A percentile compares a stretch with the other conserved stretches of the same genome.
phyloP scores from a whole-genome alignment of 306 rosid genomes.

The Cucumis melo region DNA sequence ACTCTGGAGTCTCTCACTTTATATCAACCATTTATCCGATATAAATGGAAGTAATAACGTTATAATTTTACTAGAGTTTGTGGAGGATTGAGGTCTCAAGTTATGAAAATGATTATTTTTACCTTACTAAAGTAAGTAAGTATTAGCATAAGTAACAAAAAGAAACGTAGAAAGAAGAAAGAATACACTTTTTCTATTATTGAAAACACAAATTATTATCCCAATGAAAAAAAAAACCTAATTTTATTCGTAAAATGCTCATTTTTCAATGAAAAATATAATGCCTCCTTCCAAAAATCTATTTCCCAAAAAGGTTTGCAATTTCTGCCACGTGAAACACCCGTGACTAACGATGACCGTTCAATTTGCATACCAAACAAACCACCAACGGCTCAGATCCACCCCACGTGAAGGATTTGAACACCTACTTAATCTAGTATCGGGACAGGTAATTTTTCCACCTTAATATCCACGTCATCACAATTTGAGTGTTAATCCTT shows the following conservation, averaged over 20 bases:
- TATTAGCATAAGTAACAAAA: neutral
- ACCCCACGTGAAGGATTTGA: conserved; percentile 10
- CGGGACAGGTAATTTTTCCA: neutral
- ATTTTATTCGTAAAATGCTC: neutral
- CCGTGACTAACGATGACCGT: neutral
- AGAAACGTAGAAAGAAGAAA: neutral
- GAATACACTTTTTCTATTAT: neutral
- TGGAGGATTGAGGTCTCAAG: too few relatives aligned
- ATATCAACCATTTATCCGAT: too few relatives aligned
- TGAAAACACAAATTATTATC: neutral
- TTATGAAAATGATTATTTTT: too few relatives aligned
- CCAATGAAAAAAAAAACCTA: neutral
- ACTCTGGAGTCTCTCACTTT: too few relatives aligned
- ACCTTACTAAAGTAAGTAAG: too few relatives aligned
- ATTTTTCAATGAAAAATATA: neutral
- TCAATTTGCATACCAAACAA: neutral
- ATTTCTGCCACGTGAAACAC: neutral
- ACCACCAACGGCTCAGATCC: neutral
- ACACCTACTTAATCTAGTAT: neutral
- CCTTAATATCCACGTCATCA: conserved; percentile 22
- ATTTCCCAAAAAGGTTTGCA: neutral
- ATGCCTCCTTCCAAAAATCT: neutral
- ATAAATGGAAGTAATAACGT: too few relatives aligned
- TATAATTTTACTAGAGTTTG: too few relatives aligned
- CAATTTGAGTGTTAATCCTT: conserved; percentile 14